Conservation (phyloP, 441 rosid genomes). For the Populus trichocarpa region DNA sequence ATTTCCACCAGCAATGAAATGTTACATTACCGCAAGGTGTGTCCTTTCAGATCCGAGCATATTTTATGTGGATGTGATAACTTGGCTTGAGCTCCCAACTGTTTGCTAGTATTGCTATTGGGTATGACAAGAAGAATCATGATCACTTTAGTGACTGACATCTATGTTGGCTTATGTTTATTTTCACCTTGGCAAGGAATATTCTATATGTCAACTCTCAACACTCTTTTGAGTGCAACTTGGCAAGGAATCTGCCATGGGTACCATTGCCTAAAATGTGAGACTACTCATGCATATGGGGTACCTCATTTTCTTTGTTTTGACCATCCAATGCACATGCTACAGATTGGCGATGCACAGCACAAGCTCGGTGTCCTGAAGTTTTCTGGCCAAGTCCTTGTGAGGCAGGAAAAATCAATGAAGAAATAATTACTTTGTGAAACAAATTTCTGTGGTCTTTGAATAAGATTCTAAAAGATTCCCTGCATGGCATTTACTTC, state of each 20-base stretch:
- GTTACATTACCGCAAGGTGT: not conserved
- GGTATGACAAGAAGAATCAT: not conserved
- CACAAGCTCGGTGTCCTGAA: not conserved
- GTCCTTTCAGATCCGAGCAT: not conserved
- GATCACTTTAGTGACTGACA: not conserved
- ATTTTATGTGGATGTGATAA: not conserved
- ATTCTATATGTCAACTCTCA: not conserved
- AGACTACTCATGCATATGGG: not conserved
- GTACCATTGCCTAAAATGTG: not conserved
- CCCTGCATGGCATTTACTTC: not conserved
- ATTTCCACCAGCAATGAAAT: not conserved
- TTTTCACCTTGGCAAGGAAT: slow-evolving; percentile 2
- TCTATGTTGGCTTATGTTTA: not conserved
- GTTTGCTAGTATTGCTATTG: not conserved
- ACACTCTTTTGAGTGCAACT: not conserved
- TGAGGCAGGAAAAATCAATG: not conserved
- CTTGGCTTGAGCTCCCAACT: not conserved
- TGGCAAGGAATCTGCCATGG: not conserved
- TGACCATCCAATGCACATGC: not conserved
- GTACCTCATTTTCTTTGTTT: not conserved
- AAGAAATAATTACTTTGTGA: not conserved
- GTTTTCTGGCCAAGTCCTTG: not conserved
- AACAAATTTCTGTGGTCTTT: not conserved
- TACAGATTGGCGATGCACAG: not conserved
- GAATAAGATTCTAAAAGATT: not conserved